Conservation (phyloP, 129 eudicot species). For the Deinandra increscens region DNA sequence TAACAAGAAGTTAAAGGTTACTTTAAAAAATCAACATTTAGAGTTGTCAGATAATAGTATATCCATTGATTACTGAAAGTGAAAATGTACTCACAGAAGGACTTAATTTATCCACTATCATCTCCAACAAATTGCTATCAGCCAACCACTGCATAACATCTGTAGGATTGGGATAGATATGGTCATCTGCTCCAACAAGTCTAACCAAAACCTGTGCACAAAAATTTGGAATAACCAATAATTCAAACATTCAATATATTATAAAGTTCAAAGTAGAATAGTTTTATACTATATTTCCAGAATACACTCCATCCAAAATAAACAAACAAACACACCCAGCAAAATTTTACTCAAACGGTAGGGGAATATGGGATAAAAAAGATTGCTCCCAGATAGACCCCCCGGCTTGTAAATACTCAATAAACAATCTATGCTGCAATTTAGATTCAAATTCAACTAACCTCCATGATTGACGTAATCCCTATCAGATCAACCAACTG, state of each 20-base stretch:
- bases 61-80: background rate
- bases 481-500: constrained; percentile 91
- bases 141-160: constrained; percentile 94
- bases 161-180: constrained; percentile 62
- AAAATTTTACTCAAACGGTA: too few species aligned
- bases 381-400: too few species aligned
- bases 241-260: background rate
- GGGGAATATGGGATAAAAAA: too few species aligned
- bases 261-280: constrained; percentile 14
- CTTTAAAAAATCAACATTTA: background rate
- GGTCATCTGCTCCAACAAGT: constrained; percentile 91
- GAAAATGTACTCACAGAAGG: constrained; percentile 53
- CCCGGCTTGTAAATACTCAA: background rate
- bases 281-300: background rate
- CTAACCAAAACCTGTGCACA: constrained; percentile 68
- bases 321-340: too few species aligned
- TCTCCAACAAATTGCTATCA: constrained; percentile 79
- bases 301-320: background rate
- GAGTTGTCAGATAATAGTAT: background rate
- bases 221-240: constrained; percentile 22
- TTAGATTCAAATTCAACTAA: constrained; percentile 18
- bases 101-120: constrained; percentile 89
- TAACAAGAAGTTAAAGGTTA: background rate
- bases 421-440: background rate
- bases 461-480: constrained; percentile 97